Percentiles rank a stretch among this genome's conserved stretches.
Evolutionary conservation across 306 rosid genomes (phyloP).

Genomic region (Cicer chorassanicum): DNA sequence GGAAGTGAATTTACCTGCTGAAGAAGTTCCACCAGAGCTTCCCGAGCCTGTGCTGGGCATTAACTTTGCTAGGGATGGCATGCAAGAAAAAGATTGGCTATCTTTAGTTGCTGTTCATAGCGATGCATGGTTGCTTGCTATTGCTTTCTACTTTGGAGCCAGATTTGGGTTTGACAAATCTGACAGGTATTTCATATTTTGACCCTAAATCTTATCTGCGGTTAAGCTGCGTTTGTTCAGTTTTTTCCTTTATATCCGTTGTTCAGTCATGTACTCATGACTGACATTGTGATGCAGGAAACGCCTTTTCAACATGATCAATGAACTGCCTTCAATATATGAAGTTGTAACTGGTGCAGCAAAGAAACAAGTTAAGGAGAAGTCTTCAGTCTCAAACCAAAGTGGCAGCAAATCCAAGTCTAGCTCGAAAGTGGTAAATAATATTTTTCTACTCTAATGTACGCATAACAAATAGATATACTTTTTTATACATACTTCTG

Average conservation of each 20-base stretch:
- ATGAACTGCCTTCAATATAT: constrained; percentile 82
- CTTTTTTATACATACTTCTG: constrained; percentile 31
- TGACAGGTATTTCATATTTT: constrained; percentile 66
- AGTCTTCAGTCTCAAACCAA: constrained; percentile 70
- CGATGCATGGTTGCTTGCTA: constrained; percentile 95
- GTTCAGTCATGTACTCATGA: constrained; percentile 30
- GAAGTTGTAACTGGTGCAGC: constrained; percentile 85
- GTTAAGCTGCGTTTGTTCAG: constrained; percentile 29
- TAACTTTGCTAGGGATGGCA: constrained; percentile 95
- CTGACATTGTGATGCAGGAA: constrained; percentile 58
- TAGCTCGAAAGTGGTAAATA: constrained; percentile 65
- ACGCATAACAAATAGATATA: neutral
- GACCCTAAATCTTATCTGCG: neutral
- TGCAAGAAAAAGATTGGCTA: constrained; percentile 91
- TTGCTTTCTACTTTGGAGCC: constrained; percentile 91
- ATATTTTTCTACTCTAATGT: constrained; percentile 28
- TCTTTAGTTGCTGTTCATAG: constrained; percentile 92
- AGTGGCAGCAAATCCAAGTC: constrained; percentile 82
- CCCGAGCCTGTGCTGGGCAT: constrained; percentile 97
- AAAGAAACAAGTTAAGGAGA: constrained; percentile 84
- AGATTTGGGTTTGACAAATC: constrained; percentile 87
- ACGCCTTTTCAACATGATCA: constrained; percentile 83
- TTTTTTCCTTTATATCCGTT: constrained; percentile 6
- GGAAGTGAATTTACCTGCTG: constrained; percentile 99
- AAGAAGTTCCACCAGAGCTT: constrained; percentile 95